Conservation (phyloP, 2,329 filamentous ascomycete genomes). For the Nannizziopsis barbatae region DNA sequence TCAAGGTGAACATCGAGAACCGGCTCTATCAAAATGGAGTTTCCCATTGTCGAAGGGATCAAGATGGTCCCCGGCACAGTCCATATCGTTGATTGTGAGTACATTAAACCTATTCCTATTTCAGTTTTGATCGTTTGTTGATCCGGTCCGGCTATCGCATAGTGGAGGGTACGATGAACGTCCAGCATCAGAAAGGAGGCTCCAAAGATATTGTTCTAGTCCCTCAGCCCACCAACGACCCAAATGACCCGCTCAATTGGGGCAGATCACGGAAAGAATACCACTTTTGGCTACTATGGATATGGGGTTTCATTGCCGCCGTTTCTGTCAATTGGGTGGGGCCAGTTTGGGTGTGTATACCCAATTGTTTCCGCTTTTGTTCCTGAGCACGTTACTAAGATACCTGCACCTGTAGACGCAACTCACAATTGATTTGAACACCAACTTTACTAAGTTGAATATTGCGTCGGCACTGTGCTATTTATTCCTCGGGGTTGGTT, state of each 20-base stretch:
- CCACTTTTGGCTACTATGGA: constrained; percentile 17
- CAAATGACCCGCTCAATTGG: constrained; percentile 34
- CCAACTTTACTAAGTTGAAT: constrained; percentile 11
- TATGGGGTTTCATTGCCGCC: constrained; percentile 16
- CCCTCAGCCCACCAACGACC: constrained; percentile 30
- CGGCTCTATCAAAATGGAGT: constrained; percentile 11
- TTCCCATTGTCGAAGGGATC: constrained; percentile 13
- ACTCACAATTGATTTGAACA: constrained; percentile 13
- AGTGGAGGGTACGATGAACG: constrained; percentile 16
- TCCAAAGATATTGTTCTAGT: constrained; percentile 24
- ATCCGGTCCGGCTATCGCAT: not conserved
- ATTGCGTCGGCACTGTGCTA: constrained; percentile 12
- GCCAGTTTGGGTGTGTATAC: constrained; percentile 14
- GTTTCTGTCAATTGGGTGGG: constrained; percentile 15
- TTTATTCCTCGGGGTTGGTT: constrained; percentile 14
- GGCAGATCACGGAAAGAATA: constrained; percentile 16
- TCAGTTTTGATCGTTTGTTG: not conserved
- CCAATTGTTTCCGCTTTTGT: no score
- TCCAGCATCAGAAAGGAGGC: constrained; percentile 13
- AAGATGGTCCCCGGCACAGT: constrained; percentile 16
- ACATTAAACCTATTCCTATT: not conserved
- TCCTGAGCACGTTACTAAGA: not conserved
- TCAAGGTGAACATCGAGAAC: not conserved
- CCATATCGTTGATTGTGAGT: constrained; percentile 15
- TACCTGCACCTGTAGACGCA: constrained; percentile 8